Evolutionary conservation across 1,284 basidiomycete genomes (phyloP).

Genomic region (Cystobasidium sp.): DNA sequence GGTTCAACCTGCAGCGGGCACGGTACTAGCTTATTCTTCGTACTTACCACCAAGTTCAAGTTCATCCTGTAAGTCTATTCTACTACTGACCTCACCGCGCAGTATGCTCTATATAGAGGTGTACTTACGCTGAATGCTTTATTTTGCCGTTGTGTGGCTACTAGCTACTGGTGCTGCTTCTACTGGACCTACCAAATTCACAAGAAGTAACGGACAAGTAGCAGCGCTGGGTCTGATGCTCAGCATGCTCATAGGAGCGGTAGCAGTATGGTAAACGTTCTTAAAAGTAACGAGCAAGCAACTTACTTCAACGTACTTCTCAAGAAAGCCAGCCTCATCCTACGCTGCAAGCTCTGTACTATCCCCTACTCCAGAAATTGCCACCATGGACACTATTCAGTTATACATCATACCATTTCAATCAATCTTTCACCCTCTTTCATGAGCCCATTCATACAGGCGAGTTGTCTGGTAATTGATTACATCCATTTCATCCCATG

Average conservation of each 20-base stretch:
- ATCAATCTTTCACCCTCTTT: no score
- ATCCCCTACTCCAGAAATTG: no score
- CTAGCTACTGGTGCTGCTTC: constrained; percentile 14
- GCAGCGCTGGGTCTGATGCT: constrained; percentile 25
- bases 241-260: constrained; percentile 27
- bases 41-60: constrained; percentile 12
- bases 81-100: neutral
- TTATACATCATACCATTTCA: no score
- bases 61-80: neutral
- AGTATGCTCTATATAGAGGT: neutral
- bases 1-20: constrained; percentile 17
- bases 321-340: neutral
- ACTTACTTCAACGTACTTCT: neutral
- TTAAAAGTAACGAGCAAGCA: neutral
- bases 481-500: no score
- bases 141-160: neutral
- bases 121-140: neutral
- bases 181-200: neutral
- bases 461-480: no score
- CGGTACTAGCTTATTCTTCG: constrained; percentile 16
- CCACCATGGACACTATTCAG: no score
- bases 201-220: constrained; percentile 12
- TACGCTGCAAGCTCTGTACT: neutral
- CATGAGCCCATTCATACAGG: no score
- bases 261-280: constrained; percentile 2